Base-by-base conservation (phyloP, 192 early-diverging fungal species). In the Glomus cerebriforme region DNA sequence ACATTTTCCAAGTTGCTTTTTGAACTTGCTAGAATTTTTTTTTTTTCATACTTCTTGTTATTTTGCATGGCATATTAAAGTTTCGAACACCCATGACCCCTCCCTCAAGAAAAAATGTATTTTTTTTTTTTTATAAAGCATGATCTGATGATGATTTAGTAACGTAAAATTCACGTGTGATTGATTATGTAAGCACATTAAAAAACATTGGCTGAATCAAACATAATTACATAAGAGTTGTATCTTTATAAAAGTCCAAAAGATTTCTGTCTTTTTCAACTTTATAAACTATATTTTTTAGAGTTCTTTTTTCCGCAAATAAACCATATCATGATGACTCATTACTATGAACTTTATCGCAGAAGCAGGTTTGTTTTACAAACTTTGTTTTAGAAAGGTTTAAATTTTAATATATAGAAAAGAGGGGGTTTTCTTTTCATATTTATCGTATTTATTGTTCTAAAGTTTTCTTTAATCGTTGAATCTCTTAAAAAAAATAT, bases 291-390 rank as follows among this genome's bases (percentile, higher is more conserved):
- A n/a, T n/a, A n/a, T n/a, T n/a, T n/a, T 37, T 39, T 39, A 68
- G 5, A 66, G 37, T 26, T 0, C 49, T 15, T 67, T n/a, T n/a
- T 37, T 67, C 29, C 10, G 19, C 7, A 17, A 19, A 63, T 49
- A 24, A 63, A 26, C 43, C 17, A 26, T 12, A 26, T 17, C 15
- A 47, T 75, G 39, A 83, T 83, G 82, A 85, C 90, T 43, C 87
- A 88, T 24, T 92, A 88, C 79, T 94, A 92, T 85, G 90, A 92
- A 81, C 88, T 92, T 47, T 94, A 94, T 76, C 89, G 92, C 58
- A 86, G 84, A 49, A 91, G 89, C 80, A 92, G 87, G 87, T 88
- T 85, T 22, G 35, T 12, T 17, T 59, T 31, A 29, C 43, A 31
- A 59, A 45, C 22, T 26, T 19, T 72, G 2, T 31, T 0, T 9